Conservation (phyloP, 2,329 filamentous ascomycete species). For the Hypoxylon sp. region DNA sequence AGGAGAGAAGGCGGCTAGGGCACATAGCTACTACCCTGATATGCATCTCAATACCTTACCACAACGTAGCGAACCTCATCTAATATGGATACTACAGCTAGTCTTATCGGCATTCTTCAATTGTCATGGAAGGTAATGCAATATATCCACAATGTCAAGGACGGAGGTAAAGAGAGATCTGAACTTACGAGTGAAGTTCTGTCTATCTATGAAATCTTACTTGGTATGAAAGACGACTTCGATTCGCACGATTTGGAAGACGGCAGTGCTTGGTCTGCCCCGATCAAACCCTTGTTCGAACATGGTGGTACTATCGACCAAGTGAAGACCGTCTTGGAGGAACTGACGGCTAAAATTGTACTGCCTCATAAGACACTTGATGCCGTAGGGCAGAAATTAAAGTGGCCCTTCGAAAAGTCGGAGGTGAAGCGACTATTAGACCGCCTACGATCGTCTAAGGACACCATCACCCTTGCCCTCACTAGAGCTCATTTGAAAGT, state of each 20-base stretch:
- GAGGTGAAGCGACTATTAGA: constrained; percentile 7
- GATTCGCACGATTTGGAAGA: constrained; percentile 12
- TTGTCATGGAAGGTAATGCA: constrained; percentile 8
- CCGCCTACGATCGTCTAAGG: constrained; percentile 5
- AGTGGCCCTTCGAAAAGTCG: constrained; percentile 14
- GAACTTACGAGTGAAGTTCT: constrained; percentile 16
- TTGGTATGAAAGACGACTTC: constrained; percentile 20
- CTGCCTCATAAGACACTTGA: constrained; percentile 1
- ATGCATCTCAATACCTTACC: neutral
- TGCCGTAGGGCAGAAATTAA: neutral
- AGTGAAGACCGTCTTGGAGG: constrained; percentile 8
- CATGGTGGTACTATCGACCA: constrained; percentile 8
- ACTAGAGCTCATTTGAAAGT: constrained; percentile 14
- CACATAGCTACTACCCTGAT: neutral
- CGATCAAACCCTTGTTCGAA: constrained; percentile 10
- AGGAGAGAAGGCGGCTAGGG: neutral
- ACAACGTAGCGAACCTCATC: neutral
- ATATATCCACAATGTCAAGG: constrained; percentile 9
- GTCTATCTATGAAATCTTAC: constrained; percentile 12
- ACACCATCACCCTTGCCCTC: constrained; percentile 7
- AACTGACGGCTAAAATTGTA: constrained; percentile 8
- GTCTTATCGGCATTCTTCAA: constrained; percentile 4
- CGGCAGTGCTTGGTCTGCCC: neutral
- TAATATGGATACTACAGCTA: constrained; percentile 6
- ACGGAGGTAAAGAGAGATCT: constrained; percentile 15